Evolutionary conservation across 495 filamentous ascomycete species (phyloP).

Genomic region (Arthonia radiata): DNA sequence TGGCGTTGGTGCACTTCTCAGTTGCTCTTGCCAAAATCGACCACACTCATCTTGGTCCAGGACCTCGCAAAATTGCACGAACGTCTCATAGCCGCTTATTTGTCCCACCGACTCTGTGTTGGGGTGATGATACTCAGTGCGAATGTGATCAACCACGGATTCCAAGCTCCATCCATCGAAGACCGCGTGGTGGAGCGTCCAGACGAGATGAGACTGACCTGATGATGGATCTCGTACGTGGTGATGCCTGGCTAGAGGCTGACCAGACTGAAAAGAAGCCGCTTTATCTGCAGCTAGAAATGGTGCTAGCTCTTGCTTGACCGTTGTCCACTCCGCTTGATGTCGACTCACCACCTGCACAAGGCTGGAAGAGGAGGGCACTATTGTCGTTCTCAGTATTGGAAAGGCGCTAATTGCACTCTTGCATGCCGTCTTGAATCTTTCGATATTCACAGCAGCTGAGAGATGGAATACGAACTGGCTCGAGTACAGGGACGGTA

Average conservation of each 20-base stretch:
- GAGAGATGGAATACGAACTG: conserved; percentile 36
- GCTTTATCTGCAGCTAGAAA: conserved; percentile 20
- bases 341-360: conserved; percentile 37
- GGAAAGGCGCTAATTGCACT: conserved; percentile 23
- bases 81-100: conserved; percentile 20
- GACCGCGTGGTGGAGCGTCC: conserved; percentile 28
- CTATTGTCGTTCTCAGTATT: conserved; percentile 38
- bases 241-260: conserved; percentile 25
- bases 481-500: no score
- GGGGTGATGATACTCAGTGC: conserved; percentile 11
- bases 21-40: conserved; percentile 20
- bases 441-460: conserved; percentile 13
- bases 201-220: no score
- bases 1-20: conserved; percentile 25
- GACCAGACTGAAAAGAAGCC: conserved; percentile 27
- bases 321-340: conserved; percentile 19
- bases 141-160: conserved; percentile 9
- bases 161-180: conserved; percentile 14
- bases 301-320: conserved; percentile 19
- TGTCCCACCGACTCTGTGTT: conserved; percentile 8
- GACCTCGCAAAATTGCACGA: conserved; percentile 18
- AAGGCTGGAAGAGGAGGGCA: conserved; percentile 38
- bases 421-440: conserved; percentile 28
- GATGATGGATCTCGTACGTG: no score
- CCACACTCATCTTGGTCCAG: conserved; percentile 14